Conservation (phyloP, 2,329 filamentous ascomycete genomes). For the Microthyrium microscopicum region DNA sequence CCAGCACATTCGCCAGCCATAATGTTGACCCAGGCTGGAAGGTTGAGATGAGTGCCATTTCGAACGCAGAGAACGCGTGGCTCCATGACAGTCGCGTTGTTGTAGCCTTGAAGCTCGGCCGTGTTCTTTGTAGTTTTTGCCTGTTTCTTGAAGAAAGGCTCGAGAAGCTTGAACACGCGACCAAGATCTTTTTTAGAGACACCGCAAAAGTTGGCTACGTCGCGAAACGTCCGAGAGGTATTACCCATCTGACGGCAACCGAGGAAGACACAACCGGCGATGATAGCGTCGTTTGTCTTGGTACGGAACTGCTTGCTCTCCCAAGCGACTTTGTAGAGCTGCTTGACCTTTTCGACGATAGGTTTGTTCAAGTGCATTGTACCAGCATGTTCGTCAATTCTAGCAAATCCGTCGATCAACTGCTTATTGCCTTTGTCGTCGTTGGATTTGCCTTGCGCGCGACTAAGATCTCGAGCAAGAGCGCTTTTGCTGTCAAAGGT, state of each 20-base stretch:
- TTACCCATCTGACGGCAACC: conserved; percentile 71
- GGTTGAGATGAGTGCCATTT: conserved; percentile 46
- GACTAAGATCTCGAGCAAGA: conserved; percentile 57
- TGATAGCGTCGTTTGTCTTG: conserved; percentile 83
- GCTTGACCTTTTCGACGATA: conserved; percentile 79
- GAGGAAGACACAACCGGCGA: conserved; percentile 94
- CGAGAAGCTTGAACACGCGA: conserved; percentile 81
- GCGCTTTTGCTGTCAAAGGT: conserved; percentile 62
- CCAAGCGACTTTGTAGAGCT: conserved; percentile 87
- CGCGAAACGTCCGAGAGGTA: conserved; percentile 77
- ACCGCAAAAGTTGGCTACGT: conserved; percentile 84
- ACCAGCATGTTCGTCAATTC: conserved; percentile 78
- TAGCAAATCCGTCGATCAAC: conserved; percentile 67
- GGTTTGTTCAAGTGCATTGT: conserved; percentile 64
- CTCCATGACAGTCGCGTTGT: conserved; percentile 58
- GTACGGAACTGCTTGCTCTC: conserved; percentile 90
- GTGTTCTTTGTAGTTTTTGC: conserved; percentile 21
- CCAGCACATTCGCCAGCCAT: conserved; percentile 65
- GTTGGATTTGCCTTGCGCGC: conserved; percentile 66
- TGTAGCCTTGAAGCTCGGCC: conserved; percentile 32
- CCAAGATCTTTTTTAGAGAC: conserved; percentile 97
- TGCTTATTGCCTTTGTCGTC: conserved; percentile 72
- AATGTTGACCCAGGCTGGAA: conserved; percentile 54
- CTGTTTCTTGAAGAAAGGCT: conserved; percentile 63
- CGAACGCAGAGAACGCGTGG: conserved; percentile 75